phyloP scores from a whole-genome alignment of 1,139 yeast species.

The Arxiozyma slooffiae region DNA sequence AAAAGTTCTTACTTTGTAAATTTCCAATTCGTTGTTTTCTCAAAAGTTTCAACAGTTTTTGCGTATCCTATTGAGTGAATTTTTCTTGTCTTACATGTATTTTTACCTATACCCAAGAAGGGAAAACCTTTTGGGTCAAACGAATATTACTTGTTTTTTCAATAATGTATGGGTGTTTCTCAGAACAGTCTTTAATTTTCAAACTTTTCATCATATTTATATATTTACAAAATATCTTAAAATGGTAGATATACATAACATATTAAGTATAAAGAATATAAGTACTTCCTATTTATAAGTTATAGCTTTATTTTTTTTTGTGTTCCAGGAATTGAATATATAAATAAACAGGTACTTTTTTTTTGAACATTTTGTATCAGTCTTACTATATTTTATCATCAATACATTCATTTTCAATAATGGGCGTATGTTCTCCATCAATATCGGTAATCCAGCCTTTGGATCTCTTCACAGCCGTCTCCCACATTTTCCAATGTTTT shows the following conservation, averaged over 20 bases:
- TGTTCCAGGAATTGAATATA: background rate
- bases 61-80: background rate
- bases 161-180: background rate
- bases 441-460: slow-evolving; percentile 53
- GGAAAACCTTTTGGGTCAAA: background rate
- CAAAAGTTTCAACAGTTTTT: too few relatives aligned
- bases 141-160: background rate
- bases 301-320: too few relatives aligned
- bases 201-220: too few relatives aligned
- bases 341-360: background rate
- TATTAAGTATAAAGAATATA: too few relatives aligned
- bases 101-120: background rate
- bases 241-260: too few relatives aligned
- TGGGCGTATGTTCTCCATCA: slow-evolving; percentile 11
- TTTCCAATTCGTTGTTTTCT: background rate
- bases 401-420: background rate
- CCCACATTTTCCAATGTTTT: slow-evolving; percentile 67
- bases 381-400: background rate
- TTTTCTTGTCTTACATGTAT: background rate
- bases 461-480: slow-evolving; percentile 67
- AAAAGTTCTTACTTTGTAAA: background rate
- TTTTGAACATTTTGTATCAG: too few relatives aligned
- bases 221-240: too few relatives aligned
- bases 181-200: background rate
- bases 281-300: too few relatives aligned